Evolutionary conservation across 163 green algal species (phyloP), one percentile per base, ranked within the genome.

Genomic region (Scenedesmus sp.): DNA sequence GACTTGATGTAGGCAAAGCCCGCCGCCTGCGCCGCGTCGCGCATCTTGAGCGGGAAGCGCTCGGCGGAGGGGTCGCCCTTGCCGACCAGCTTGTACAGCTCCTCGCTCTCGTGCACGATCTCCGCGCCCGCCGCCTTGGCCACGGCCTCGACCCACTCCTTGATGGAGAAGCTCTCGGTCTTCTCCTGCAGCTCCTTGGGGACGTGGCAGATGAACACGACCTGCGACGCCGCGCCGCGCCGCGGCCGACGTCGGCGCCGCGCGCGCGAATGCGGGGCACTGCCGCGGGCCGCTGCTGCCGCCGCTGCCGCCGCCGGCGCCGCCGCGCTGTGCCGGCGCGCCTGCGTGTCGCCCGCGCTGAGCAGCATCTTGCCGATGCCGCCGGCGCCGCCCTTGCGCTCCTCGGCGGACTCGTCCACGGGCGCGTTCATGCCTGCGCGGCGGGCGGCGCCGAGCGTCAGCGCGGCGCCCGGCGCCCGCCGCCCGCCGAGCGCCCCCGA

Each of bases 11-110:
- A 93, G 6, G 87, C 83, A 45, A 95, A 90, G 63, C 89, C 90
- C 22, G 84, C 82, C 51, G 71, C 82, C 74, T 91, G 92, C 58
- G 83, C 89, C 24, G 87, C 88, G 69, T 96, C 92, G 58, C 91
- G 88, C 85, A 94, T 88, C 85, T 96, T 96, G 31, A 96, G 85
- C 26, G 92, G 90, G 89, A 96, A 96, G 34, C 77, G 63, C 34
- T 83, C 88, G 33, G 83, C 84, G n/a, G 87, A 85, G 29, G 63
- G 29, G 84, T 92, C 60, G 15, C 63, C 85, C 58, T 83, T 34
- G 24, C 28, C 66, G 4, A 67, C 39, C 20, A 84, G 45, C 34
- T 81, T 64, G 2, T 74, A 47, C 48, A 83, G 28, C 77, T 93
- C 86, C 15, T 94, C 90, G 48, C 22, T 82, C 70, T 91, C 81